These are phyloP conservation scores for Hypoxylon fragiforme DNA, from an alignment of 495 filamentous ascomycete genomes.

Conservation along the genomic window DNA sequence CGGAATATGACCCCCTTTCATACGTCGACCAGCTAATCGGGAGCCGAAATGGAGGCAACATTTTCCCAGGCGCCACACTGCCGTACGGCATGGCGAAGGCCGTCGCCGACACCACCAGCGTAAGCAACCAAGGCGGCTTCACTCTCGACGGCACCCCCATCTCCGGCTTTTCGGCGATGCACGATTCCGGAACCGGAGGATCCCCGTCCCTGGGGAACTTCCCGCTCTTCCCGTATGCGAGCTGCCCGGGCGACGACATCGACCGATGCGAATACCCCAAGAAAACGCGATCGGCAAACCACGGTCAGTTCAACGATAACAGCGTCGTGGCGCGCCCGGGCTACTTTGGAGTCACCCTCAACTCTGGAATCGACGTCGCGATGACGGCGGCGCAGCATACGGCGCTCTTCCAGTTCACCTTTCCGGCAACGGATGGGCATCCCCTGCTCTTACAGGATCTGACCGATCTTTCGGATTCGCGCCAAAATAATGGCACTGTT, in stretches of 20 bases:
- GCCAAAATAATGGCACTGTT: constrained; percentile 63
- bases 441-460: constrained; percentile 69
- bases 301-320: constrained; percentile 48
- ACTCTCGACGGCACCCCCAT: constrained; percentile 63
- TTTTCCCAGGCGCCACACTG: constrained; percentile 74
- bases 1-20: constrained; percentile 42
- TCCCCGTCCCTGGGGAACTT: constrained; percentile 74
- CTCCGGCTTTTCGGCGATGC: constrained; percentile 68
- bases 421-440: constrained; percentile 52
- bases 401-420: constrained; percentile 71
- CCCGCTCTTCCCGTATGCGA: constrained; percentile 67
- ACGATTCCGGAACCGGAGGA: constrained; percentile 75
- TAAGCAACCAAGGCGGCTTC: constrained; percentile 72
- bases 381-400: constrained; percentile 70
- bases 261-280: constrained; percentile 66
- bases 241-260: constrained; percentile 66
- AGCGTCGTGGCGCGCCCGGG: constrained; percentile 65
- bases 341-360: constrained; percentile 65
- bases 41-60: constrained; percentile 66
- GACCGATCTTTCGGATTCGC: constrained; percentile 65
- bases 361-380: constrained; percentile 61
- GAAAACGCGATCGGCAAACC: constrained; percentile 34
- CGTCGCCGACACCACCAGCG: constrained; percentile 67
- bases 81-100: constrained; percentile 81
- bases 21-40: constrained; percentile 63